Conservation (phyloP, 805 yeast species). For the Grigorovia transvaalensis region DNA sequence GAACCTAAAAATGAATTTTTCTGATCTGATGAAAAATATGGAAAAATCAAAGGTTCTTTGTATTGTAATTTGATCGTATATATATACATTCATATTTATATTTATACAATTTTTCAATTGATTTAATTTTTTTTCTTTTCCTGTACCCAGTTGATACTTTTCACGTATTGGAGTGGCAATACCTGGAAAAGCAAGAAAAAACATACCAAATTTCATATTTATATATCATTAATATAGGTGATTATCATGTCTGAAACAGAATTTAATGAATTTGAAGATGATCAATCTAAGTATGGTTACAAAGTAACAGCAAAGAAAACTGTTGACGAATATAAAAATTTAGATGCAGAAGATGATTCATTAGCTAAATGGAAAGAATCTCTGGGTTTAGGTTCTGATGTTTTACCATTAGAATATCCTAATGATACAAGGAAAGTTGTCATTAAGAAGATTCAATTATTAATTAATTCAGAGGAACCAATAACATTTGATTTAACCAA, state of each 20-base stretch:
- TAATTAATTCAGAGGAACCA: conserved; percentile 60
- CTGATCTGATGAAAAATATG: background rate
- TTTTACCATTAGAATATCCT: conserved; percentile 50
- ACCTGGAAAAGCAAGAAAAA: too few relatives aligned
- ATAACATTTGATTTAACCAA: conserved; percentile 61
- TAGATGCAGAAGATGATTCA: conserved; percentile 87
- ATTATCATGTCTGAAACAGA: conserved; percentile 27
- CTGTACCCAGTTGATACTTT: too few relatives aligned
- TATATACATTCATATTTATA: background rate
- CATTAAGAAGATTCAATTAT: conserved; percentile 61
- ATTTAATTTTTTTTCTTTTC: too few relatives aligned
- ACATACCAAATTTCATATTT: too few relatives aligned
- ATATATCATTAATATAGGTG: background rate
- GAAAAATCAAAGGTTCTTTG: background rate
- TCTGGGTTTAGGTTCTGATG: conserved; percentile 57
- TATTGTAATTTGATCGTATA: background rate
- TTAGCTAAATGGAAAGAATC: conserved; percentile 87
- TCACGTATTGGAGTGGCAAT: too few relatives aligned
- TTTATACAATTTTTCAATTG: too few relatives aligned
- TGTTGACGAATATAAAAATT: conserved; percentile 65
- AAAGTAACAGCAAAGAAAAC: conserved; percentile 52
- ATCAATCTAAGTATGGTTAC: conserved; percentile 19
- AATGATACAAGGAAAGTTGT: conserved; percentile 74
- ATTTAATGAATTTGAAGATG: conserved; percentile 23
- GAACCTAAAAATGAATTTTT: background rate